Evolutionary conservation across 2,329 filamentous ascomycete genomes (phyloP).

Genomic region (Cladosporium sp.): DNA sequence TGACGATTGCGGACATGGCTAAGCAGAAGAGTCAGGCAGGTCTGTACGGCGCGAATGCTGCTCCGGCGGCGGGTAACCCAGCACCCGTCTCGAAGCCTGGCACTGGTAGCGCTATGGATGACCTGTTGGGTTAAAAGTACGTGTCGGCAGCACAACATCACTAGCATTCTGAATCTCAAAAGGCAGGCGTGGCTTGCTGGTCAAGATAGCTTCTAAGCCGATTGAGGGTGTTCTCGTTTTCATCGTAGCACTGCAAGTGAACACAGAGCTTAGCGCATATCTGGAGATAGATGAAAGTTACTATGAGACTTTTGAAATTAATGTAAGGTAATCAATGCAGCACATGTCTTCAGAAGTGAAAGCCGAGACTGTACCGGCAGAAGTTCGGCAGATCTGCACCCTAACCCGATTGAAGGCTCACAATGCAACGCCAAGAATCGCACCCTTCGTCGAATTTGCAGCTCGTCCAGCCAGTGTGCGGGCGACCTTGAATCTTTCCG

Average conservation of each 20-base stretch:
- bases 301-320: background rate
- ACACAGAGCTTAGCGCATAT: background rate
- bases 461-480: background rate
- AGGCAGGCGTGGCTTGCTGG: background rate
- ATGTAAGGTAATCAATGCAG: background rate
- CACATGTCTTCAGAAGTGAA: background rate
- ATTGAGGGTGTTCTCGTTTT: background rate
- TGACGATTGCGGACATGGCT: constrained; percentile 90
- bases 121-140: constrained; percentile 51
- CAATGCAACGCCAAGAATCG: background rate
- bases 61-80: constrained; percentile 26
- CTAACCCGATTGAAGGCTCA: too few species aligned
- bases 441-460: background rate
- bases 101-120: constrained; percentile 40
- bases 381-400: too few species aligned
- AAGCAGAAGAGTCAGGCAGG: constrained; percentile 96
- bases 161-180: too few species aligned
- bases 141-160: too few species aligned
- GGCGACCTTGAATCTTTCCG: constrained; percentile 17
- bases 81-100: constrained; percentile 31
- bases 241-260: background rate
- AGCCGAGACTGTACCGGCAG: too few species aligned
- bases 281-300: background rate
- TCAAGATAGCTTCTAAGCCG: background rate
- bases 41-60: constrained; percentile 79